Conservation (phyloP, 805 yeast genomes). For the Wilhelminamyces savonicus region DNA sequence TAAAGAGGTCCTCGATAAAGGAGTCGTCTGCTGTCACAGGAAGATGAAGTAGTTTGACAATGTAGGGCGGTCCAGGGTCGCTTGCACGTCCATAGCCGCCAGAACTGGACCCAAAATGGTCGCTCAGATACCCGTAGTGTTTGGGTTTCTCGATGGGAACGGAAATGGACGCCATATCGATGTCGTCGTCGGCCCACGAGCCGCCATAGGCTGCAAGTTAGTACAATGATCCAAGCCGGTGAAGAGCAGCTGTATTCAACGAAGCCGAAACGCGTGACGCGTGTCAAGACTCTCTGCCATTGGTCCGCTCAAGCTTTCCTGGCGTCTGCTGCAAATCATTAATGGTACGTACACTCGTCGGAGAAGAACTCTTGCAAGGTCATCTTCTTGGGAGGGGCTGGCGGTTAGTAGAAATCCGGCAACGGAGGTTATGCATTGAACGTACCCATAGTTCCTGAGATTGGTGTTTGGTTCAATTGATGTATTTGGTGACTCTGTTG, state of each 20-base stretch:
- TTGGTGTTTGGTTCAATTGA: neutral
- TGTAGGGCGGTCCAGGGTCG: slow-evolving; percentile 50
- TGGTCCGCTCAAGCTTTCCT: too few relatives aligned
- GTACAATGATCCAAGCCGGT: slow-evolving; percentile 3
- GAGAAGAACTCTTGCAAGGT: slow-evolving; percentile 39
- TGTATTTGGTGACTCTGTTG: neutral
- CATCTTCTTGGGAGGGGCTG: slow-evolving; percentile 41
- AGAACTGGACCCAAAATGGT: slow-evolving; percentile 2
- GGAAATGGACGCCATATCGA: slow-evolving; percentile 38
- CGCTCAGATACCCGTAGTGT: slow-evolving; percentile 3
- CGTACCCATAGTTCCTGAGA: slow-evolving; percentile 6
- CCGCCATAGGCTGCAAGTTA: slow-evolving; percentile 29
- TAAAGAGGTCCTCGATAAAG: slow-evolving; percentile 53
- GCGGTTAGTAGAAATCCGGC: slow-evolving; percentile 6
- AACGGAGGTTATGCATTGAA: slow-evolving; percentile 4
- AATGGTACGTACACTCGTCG: slow-evolving; percentile 42
- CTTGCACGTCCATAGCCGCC: slow-evolving; percentile 5
- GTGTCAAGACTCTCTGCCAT: too few relatives aligned
- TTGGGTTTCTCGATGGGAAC: slow-evolving; percentile 32
- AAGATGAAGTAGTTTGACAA: slow-evolving; percentile 54
- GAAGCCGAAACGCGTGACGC: too few relatives aligned
- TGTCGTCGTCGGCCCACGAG: slow-evolving; percentile 43
- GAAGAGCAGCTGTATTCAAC: too few relatives aligned
- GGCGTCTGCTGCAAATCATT: neutral
- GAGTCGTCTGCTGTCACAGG: slow-evolving; percentile 49